These are phyloP conservation scores for Carpinus viminea DNA, from an alignment of 306 rosid species.

Conservation along the genomic window DNA sequence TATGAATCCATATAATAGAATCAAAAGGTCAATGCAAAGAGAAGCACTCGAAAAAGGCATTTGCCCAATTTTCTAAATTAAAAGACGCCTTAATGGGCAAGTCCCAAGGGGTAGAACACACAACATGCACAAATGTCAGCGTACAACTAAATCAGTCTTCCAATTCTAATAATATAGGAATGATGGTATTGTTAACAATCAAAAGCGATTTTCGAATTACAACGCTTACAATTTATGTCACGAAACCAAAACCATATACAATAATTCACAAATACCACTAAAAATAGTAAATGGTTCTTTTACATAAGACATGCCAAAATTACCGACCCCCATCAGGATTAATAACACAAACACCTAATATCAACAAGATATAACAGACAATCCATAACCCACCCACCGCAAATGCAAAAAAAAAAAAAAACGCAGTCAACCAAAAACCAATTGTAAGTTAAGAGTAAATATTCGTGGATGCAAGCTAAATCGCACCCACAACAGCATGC, in stretches of 20 bases:
- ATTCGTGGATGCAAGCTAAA: neutral
- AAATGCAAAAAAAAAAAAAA: neutral
- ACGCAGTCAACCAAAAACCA: neutral
- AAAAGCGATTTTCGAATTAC: neutral
- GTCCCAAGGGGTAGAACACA: neutral
- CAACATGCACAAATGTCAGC: too few relatives aligned
- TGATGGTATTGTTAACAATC: too few relatives aligned
- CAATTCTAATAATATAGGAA: too few relatives aligned
- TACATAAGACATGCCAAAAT: neutral
- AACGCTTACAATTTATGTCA: neutral
- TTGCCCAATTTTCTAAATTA: neutral
- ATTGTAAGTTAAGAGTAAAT: neutral
- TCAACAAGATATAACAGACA: neutral
- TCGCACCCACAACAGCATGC: conserved; percentile 4
- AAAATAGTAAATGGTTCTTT: neutral
- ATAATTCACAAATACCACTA: neutral
- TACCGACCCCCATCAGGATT: neutral
- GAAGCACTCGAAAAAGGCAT: neutral
- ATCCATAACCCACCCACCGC: neutral
- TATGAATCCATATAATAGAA: neutral
- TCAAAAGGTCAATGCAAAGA: neutral
- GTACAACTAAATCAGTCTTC: too few relatives aligned
- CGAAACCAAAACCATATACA: neutral
- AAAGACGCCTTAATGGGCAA: neutral
- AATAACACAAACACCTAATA: neutral